Conservation (phyloP, 345 rosid species). For the Syzygium jambos region DNA sequence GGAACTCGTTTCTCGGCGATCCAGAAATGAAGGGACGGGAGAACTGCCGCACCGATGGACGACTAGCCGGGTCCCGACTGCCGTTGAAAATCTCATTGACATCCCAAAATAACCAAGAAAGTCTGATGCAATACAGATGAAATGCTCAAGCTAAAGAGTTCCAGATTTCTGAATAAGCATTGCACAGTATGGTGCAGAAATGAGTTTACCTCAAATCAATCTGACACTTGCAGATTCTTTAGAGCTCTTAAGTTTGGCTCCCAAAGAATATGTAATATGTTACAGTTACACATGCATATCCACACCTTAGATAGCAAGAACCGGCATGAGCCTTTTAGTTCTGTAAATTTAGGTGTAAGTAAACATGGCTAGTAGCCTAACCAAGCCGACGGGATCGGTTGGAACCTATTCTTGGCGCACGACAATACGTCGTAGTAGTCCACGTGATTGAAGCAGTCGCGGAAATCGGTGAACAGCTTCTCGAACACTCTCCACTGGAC, state of each 20-base stretch:
- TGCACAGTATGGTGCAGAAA: background rate
- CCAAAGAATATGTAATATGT: background rate
- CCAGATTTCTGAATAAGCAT: background rate
- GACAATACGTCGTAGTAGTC: slow-evolving; percentile 64
- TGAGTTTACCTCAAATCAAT: background rate
- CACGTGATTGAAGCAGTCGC: slow-evolving; percentile 52
- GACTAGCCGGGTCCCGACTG: background rate
- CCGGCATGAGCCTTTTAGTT: background rate
- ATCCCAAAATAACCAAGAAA: background rate
- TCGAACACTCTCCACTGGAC: slow-evolving; percentile 77
- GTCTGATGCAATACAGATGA: background rate
- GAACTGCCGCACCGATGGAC: background rate
- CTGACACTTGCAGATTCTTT: background rate
- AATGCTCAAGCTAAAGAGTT: background rate
- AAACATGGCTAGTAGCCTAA: slow-evolving; percentile 40
- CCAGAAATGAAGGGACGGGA: background rate
- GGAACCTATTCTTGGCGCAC: slow-evolving; percentile 73
- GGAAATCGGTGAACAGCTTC: slow-evolving; percentile 78
- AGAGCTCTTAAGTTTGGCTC: background rate
- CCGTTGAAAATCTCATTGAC: background rate
- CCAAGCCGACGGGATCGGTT: slow-evolving; percentile 69
- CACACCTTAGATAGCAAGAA: background rate
- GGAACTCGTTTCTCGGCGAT: background rate
- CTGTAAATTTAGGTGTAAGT: background rate
- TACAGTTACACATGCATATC: background rate